Conservation (phyloP, 2,329 filamentous ascomycete species). For the Colletotrichum sp. region DNA sequence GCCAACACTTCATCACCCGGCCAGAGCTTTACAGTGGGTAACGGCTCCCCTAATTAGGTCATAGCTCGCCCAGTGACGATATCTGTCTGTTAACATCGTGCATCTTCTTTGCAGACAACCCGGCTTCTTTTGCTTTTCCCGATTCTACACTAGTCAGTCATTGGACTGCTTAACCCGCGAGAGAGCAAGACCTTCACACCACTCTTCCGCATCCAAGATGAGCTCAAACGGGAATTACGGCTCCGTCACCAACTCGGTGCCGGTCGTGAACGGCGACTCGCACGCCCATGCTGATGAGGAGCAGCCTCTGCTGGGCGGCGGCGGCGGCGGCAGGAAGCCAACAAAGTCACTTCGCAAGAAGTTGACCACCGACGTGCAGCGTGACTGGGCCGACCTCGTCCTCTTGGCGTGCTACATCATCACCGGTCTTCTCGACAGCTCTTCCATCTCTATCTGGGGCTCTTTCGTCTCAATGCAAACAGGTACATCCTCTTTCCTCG, state of each 20-base stretch:
- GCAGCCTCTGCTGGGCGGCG: constrained; percentile 36
- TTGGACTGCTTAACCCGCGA: not conserved
- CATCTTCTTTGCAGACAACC: not conserved
- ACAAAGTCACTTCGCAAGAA: constrained; percentile 30
- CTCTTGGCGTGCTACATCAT: constrained; percentile 77
- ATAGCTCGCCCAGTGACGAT: not conserved
- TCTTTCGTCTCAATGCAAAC: constrained; percentile 87
- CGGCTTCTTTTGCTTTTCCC: not conserved
- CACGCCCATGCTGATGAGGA: constrained; percentile 28
- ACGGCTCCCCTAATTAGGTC: not conserved
- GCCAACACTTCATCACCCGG: not conserved
- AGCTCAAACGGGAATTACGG: not conserved
- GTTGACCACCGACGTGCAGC: constrained; percentile 55
- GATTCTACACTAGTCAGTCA: not conserved
- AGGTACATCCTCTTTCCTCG: constrained; percentile 44
- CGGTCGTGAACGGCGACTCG: constrained; percentile 4
- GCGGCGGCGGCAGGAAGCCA: constrained; percentile 17
- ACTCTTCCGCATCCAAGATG: not conserved
- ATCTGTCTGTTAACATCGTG: not conserved
- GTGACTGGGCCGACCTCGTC: constrained; percentile 69
- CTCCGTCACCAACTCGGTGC: not conserved
- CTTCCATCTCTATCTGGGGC: constrained; percentile 77
- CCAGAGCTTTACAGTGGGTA: not conserved
- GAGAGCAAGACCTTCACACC: not conserved
- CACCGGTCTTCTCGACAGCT: constrained; percentile 79